Evolutionary conservation across 345 rosid species (phyloP), one percentile per base, ranked within the genome.

Genomic region (Zanthoxylum bungeanum): DNA sequence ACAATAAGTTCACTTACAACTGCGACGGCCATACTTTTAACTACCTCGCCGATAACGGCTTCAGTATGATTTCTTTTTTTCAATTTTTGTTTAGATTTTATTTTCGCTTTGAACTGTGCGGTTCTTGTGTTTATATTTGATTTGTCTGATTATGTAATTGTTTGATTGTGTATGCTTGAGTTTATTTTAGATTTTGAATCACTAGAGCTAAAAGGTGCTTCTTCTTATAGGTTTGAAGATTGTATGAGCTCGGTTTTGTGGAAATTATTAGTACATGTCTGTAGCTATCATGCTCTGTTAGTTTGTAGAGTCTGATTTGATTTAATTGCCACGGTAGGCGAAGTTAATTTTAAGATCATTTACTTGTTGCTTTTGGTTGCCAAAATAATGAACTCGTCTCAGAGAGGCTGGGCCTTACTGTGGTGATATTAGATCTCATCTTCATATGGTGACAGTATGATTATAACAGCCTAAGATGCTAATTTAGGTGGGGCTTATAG

Each of bases 21-120:
- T 87, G 91, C 84, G 88, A 83, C 46, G 88, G 84, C 10, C 91
- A 87, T 72, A 87, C 91, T 73, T 84, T 87, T 73, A 87, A 87
- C 75, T 87, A 79, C 76, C 91, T 82, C 81, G 87, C 81, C 12
- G 87, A 87, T 62, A 69, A 73, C 62, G 91, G 88, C 83, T 85
- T 77, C 73, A 78, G 86, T 44, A 44, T 44, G 49, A 14, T 44
- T 44, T n/a, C n/a, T n/a, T n/a, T n/a, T n/a, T n/a, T n/a, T n/a
- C n/a, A n/a, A n/a, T n/a, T n/a, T n/a, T n/a, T n/a, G n/a, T n/a
- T n/a, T n/a, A n/a, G n/a, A n/a, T n/a, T n/a, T n/a, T 46, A 12
- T 47, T 27, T 5, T 44, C 55, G 59, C 50, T 65, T 34, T 64
- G 78, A 75, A 69, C 79, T 64, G 21, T 62, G n/a, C 12, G 19